Conservation (phyloP, 805 yeast genomes). For the Myxozyma vanderwaltii region DNA sequence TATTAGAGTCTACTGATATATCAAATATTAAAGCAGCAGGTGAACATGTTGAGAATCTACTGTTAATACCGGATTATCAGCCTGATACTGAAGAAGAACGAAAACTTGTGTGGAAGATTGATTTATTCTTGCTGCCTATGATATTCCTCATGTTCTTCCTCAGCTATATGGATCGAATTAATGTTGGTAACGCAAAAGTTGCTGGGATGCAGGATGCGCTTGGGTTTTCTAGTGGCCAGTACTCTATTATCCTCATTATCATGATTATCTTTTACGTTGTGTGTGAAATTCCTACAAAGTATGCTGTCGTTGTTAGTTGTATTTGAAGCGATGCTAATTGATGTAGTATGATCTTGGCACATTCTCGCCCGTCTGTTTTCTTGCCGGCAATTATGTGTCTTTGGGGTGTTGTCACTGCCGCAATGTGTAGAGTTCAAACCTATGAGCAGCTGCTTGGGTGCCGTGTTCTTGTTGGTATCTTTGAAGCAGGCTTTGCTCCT, state of each 20-base stretch:
- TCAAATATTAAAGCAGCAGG: not conserved
- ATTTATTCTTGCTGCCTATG: slow-evolving; percentile 49
- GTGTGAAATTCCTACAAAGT: slow-evolving; percentile 47
- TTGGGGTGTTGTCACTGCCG: slow-evolving; percentile 63
- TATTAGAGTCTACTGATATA: not conserved
- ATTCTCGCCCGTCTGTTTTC: slow-evolving; percentile 34
- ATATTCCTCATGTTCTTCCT: slow-evolving; percentile 49
- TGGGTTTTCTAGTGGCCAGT: slow-evolving; percentile 47
- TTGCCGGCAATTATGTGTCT: slow-evolving; percentile 42
- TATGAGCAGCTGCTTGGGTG: slow-evolving; percentile 42
- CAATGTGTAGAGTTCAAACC: slow-evolving; percentile 49
- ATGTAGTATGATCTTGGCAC: slow-evolving; percentile 11
- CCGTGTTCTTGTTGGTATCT: slow-evolving; percentile 46
- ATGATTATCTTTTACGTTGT: slow-evolving; percentile 41
- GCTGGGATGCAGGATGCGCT: slow-evolving; percentile 49
- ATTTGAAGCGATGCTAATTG: slow-evolving; percentile 37
- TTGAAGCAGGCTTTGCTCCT: slow-evolving; percentile 56
- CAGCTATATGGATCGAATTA: slow-evolving; percentile 36
- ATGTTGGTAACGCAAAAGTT: slow-evolving; percentile 52
- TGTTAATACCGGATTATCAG: slow-evolving; percentile 5
- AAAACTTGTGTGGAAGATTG: slow-evolving; percentile 45
- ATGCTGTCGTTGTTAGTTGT: slow-evolving; percentile 42
- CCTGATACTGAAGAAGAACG: slow-evolving; percentile 12
- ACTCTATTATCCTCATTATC: slow-evolving; percentile 51
- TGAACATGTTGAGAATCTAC: slow-evolving; percentile 12